Evolutionary conservation across 352 stramenopile species (phyloP), one percentile per base, ranked within the genome.

Genomic region (Phytophthora tentaculata): DNA sequence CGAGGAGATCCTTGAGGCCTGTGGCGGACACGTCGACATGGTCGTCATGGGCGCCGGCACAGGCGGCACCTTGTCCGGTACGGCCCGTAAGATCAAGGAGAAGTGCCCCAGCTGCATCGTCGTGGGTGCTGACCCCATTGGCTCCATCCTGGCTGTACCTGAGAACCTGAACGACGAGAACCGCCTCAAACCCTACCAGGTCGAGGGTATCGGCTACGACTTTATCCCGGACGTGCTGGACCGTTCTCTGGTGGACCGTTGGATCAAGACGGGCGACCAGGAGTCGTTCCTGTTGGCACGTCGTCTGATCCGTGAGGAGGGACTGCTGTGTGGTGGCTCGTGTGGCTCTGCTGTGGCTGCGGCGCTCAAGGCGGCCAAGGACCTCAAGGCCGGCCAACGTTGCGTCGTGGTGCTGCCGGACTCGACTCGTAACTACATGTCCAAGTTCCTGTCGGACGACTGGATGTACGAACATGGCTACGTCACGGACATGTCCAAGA

Each of bases 371-470:
- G 90, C 88, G 13, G 95, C 94, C n/a, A 90, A 94, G 49, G 69
- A 86, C 50, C 85, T 98, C 29, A 86, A 85, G 52, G 75, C 81
- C 23, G 96, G 92, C 26, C 90, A 99, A 71, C 86, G 90, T 32
- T 98, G 91, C 69, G 96, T 99, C 7, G 94, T 99, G 5, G 88
- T 99, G 50, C 79, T 99, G 16, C 95, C 97, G 0, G 97, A 99
- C 80, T 98, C 89, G 53, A 97, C 97, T 28, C 84, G 96, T 45
- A 99, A 99, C 83, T 99, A 99, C 92, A 99, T 99, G 96, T 98
- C 92, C 75, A 99, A 99, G 84, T 98, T 97, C 63, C 70, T 99
- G 24, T 97, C 83, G 54, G 95, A 99, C 78, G 90, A 98, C 76
- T 99, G 97, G 96, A 96, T 96, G 88, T 93, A 91, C 73, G 81